Base-by-base conservation (phyloP, 768 basidiomycete species). In the Termitomyces eurrhizus region DNA sequence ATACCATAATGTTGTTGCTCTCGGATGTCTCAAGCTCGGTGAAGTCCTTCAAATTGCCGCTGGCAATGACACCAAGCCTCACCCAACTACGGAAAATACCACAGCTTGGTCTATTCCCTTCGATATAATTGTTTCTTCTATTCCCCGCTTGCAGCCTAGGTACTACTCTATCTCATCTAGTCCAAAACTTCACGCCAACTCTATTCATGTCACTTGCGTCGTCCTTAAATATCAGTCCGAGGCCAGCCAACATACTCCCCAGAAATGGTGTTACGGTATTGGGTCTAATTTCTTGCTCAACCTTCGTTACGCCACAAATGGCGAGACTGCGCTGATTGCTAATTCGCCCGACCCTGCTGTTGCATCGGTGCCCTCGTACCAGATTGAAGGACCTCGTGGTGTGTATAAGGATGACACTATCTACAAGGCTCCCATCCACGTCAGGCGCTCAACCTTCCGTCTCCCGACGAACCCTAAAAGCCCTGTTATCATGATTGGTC, bases 161-260 rank as follows among this genome's bases (percentile, higher is more conserved):
- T 99, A 92, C 78, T 99, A 96, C 75, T 99, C 97, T 37, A 98
- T 99, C 73, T 98, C 97, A 9, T 98, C 95, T 21, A 94, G 92
- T 63, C 95, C 97, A 46, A 98, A 98, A 73, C 78, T 98, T 11
- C 72, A 93, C 73, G 85, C 95, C n/a, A 86, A 83, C 61, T 78
- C 89, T 8, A 93, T 99, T 66, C 97, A 99, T 73, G 88, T 95
- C 67, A 99, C 97, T 16, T 90, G 85, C 57, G 97, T 99, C 56
- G 93, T 98, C 11, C 87, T 98, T 71, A 93, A 95, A 72, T 98
- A 96, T 74, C 80, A 95, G 72, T 88, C 89, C 32, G 68, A 84
- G 13, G 72, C 80, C 37, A 82, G 76, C 62, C 71, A 82, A 6
- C 77, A 79, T 8, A 81, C 87, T 32, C 67, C 76, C 32, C 72